These are phyloP conservation scores for Starmerella bacillaris DNA, from an alignment of 805 yeast species.

Conservation along the genomic window DNA sequence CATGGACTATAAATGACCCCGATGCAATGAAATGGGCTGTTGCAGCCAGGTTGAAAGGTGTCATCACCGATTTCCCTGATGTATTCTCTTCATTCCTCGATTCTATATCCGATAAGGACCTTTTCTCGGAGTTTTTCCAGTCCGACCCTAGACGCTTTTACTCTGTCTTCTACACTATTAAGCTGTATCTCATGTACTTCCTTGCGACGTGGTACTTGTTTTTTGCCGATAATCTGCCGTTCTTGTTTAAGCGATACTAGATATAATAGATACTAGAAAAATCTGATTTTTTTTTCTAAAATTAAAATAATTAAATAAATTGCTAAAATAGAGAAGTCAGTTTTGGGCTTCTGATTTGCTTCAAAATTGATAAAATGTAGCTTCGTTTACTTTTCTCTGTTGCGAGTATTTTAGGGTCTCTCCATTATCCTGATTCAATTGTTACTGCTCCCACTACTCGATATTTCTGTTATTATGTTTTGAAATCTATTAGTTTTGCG, in stretches of 20 bases:
- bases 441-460: too few relatives aligned
- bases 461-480: too few relatives aligned
- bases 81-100: conserved; percentile 13
- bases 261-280: too few relatives aligned
- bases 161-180: conserved; percentile 9
- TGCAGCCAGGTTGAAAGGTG: conserved; percentile 24
- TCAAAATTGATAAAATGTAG: too few relatives aligned
- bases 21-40: conserved; percentile 26
- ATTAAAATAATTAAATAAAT: too few relatives aligned
- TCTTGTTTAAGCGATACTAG: conserved; percentile 13
- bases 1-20: conserved; percentile 37
- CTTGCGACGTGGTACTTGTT: conserved; percentile 13
- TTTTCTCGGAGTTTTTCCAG: conserved; percentile 17
- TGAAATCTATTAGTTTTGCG: too few relatives aligned
- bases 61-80: conserved; percentile 29
- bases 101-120: conserved; percentile 15
- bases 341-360: too few relatives aligned
- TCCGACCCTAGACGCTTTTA: conserved; percentile 17
- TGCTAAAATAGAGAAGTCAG: too few relatives aligned
- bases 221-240: conserved; percentile 14
- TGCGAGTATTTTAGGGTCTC: too few relatives aligned
- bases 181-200: conserved; percentile 15
- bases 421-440: too few relatives aligned
- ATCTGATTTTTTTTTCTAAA: too few relatives aligned
- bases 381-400: too few relatives aligned